Evolutionary conservation across 2,329 filamentous ascomycete species (phyloP).

Genomic region (Fusarium sp.): DNA sequence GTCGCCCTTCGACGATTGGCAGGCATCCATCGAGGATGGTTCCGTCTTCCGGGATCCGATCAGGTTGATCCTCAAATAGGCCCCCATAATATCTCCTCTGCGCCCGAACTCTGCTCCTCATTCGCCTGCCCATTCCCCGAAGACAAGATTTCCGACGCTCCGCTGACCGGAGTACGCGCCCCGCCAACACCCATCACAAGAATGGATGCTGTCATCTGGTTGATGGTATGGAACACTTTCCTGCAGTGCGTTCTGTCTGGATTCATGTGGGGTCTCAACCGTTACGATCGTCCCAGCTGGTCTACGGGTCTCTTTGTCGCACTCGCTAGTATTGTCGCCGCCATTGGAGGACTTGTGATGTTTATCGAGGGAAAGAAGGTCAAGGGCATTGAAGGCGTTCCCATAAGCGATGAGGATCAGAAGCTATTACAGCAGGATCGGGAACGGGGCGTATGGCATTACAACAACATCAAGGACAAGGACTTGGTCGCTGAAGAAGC

Average conservation of each 20-base stretch:
- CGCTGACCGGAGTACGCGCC: constrained; percentile 78
- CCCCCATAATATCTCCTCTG: constrained; percentile 61
- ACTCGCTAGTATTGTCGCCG: constrained; percentile 76
- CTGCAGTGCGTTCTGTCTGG: constrained; percentile 78
- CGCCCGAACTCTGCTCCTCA: constrained; percentile 48
- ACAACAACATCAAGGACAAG: constrained; percentile 56
- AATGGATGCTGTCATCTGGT: constrained; percentile 82
- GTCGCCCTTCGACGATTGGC: constrained; percentile 74
- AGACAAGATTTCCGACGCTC: constrained; percentile 70
- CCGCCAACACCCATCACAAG: constrained; percentile 77
- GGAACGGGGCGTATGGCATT: constrained; percentile 67
- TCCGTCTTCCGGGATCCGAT: constrained; percentile 75
- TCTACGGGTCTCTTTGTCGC: constrained; percentile 82
- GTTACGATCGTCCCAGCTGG: constrained; percentile 81
- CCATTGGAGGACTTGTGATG: constrained; percentile 74
- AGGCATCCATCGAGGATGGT: constrained; percentile 80
- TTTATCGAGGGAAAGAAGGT: constrained; percentile 78
- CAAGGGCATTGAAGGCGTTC: constrained; percentile 77
- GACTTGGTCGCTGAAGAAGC: constrained; percentile 30
- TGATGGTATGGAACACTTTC: constrained; percentile 82
- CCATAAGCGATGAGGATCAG: constrained; percentile 66
- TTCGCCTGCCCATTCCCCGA: constrained; percentile 69
- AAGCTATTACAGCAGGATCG: constrained; percentile 62
- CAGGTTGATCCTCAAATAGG: constrained; percentile 65
- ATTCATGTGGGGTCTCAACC: constrained; percentile 86